Evolutionary conservation across 2,329 filamentous ascomycete genomes (phyloP), one percentile per base, ranked within the genome.

Genomic region (Paecilomyces sp.): DNA sequence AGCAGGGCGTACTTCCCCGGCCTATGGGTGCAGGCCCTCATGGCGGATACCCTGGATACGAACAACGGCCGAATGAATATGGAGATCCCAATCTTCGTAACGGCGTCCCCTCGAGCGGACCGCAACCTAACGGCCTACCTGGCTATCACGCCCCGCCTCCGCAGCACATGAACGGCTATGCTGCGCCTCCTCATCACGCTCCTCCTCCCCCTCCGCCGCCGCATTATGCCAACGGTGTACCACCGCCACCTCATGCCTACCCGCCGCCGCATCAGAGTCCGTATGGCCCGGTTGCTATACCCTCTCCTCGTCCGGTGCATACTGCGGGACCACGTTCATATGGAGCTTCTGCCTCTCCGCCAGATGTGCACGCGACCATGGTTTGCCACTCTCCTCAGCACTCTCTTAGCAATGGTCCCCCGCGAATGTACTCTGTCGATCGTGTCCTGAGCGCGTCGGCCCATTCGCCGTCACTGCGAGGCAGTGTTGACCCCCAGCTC

Each of bases 171-270:
- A 62, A 62, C 51, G 61, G 59, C 22, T 62, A 56, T 54, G 54
- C 25, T 56, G 54, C 28, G 13, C 63, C 68, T 54, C 60, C 64
- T 55, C 55, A 64, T 8, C 64, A 34, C 57, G 54, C 15, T 64
- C 71, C 28, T 70, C 67, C 75, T 3, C 55, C 65, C 74, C 51
- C 81, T 76, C 67, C 84, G 80, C 78, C 80, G 13, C 73, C 80
- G 22, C 79, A 72, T 59, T 73, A 71, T 58, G 54, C 70, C 22
- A 70, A 67, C 56, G 69, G 71, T 5, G 66, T 69, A 25, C 70
- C 73, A 31, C 65, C 71, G 2, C 68, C 70, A 9, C 60, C 65
- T 9, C 74, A 73, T 58, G 60, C 71, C n/a, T 76, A 72, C 54
- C 47, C 69, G 3, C 60, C 68, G 15, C 74, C 68, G n/a, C 74